Evolutionary conservation across 306 rosid genomes (phyloP).

Genomic region (Pterocarpus macrocarpus): DNA sequence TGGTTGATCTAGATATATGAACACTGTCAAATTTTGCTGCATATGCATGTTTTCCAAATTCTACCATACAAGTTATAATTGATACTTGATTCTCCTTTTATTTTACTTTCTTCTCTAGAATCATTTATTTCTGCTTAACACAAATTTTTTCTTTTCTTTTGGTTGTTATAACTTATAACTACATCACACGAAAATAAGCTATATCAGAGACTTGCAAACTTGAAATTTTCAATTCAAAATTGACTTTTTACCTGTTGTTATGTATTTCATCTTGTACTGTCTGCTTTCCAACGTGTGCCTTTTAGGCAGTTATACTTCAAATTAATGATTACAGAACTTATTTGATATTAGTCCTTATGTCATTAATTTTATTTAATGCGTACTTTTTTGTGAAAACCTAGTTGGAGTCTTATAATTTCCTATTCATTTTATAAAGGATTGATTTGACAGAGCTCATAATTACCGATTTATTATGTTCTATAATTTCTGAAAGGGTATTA

Average conservation of each 20-base stretch:
- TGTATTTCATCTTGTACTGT: not conserved
- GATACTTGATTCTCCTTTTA: constrained; percentile 7
- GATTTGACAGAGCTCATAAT: constrained; percentile 15
- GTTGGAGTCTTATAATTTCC: constrained; percentile 28
- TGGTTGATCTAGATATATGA: constrained; percentile 19
- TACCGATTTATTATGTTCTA: constrained; percentile 7
- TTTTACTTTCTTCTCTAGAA: not conserved
- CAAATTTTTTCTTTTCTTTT: not conserved
- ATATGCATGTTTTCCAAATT: constrained; percentile 29
- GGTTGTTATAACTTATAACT: not conserved
- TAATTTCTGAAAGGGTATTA: constrained; percentile 19
- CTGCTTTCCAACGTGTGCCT: not conserved
- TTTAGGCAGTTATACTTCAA: not conserved
- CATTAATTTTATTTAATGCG: constrained; percentile 24
- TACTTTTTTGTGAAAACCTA: constrained; percentile 1
- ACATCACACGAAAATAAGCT: not conserved
- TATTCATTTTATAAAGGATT: constrained; percentile 22
- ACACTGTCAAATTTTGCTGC: constrained; percentile 20
- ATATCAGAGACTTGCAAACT: not conserved
- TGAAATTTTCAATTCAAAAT: not conserved
- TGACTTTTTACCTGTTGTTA: not conserved
- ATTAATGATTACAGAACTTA: not conserved
- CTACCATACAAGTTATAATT: not conserved
- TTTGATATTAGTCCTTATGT: constrained; percentile 2
- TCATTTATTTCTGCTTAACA: not conserved